These are phyloP conservation scores for Spergularia azorica DNA, from an alignment of 179 eudicot genomes.

Conservation along the genomic window DNA sequence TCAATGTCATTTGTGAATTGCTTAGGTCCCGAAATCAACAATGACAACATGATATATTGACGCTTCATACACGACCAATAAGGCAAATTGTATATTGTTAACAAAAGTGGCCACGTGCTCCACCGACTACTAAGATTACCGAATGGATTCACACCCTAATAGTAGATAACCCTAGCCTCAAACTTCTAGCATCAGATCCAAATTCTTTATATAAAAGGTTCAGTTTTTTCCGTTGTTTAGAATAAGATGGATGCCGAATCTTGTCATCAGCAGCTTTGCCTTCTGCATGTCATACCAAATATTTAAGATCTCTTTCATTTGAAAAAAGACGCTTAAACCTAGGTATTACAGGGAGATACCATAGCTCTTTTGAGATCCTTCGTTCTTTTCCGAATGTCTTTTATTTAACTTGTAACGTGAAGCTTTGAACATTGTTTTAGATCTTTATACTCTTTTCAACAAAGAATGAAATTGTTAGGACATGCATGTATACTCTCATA, in stretches of 20 bases:
- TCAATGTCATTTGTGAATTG: background rate
- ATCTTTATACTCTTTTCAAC: background rate
- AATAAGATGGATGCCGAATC: background rate
- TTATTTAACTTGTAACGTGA: background rate
- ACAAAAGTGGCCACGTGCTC: background rate
- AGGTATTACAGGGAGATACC: background rate
- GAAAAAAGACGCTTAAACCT: too few species aligned
- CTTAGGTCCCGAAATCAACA: too few species aligned
- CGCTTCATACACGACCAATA: background rate
- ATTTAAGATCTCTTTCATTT: background rate
- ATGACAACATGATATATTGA: background rate
- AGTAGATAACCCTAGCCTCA: too few species aligned
- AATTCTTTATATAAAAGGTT: too few species aligned
- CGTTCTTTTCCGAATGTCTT: background rate
- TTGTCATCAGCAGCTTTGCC: background rate
- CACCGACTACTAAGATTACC: too few species aligned
- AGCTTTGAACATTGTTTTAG: background rate
- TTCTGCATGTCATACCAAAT: background rate
- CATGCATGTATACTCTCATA: conserved; percentile 12
- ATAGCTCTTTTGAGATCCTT: background rate
- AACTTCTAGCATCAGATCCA: too few species aligned
- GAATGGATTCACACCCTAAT: too few species aligned
- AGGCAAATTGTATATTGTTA: background rate
- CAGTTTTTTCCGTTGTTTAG: background rate
- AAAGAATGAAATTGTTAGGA: background rate